Conservation (phyloP, 768 basidiomycete genomes). For the Paxillus rubicundulus region DNA sequence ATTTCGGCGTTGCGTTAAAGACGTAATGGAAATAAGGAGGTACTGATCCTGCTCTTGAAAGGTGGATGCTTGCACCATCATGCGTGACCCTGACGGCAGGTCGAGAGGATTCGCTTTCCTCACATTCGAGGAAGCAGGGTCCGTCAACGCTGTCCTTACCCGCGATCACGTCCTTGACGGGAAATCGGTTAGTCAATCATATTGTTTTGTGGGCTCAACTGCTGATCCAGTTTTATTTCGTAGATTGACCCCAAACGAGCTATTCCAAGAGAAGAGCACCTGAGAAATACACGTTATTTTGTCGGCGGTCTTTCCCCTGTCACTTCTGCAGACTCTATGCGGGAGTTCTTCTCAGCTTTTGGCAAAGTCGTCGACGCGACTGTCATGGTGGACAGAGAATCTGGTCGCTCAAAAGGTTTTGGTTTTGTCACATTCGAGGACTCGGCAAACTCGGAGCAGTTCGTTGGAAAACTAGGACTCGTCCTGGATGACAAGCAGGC, state of each 20-base stretch:
- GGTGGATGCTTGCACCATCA: slow-evolving; percentile 81
- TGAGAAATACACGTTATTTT: slow-evolving; percentile 75
- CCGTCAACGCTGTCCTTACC: slow-evolving; percentile 62
- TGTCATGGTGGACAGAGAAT: slow-evolving; percentile 82
- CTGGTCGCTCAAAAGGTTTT: slow-evolving; percentile 75
- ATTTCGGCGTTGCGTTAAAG: slow-evolving; percentile 6
- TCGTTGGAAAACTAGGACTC: slow-evolving; percentile 65
- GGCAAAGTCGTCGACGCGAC: slow-evolving; percentile 83
- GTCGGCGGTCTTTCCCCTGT: slow-evolving; percentile 70
- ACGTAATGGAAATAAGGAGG: neutral
- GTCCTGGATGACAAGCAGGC: slow-evolving; percentile 78
- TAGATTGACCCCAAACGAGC: slow-evolving; percentile 90
- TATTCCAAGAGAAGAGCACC: slow-evolving; percentile 79
- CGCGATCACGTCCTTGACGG: slow-evolving; percentile 74
- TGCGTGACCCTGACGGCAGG: slow-evolving; percentile 74
- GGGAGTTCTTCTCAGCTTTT: slow-evolving; percentile 64
- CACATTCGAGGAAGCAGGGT: slow-evolving; percentile 68
- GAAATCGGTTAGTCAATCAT: slow-evolving; percentile 54
- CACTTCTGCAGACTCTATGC: slow-evolving; percentile 71
- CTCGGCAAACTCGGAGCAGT: slow-evolving; percentile 56
- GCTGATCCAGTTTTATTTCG: neutral
- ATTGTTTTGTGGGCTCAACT: neutral
- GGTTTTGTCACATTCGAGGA: slow-evolving; percentile 84
- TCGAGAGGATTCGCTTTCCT: slow-evolving; percentile 85
- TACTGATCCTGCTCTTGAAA: slow-evolving; percentile 29